Conservation (phyloP, 1,139 yeast genomes). For the Yamadazyma epiphylla region DNA sequence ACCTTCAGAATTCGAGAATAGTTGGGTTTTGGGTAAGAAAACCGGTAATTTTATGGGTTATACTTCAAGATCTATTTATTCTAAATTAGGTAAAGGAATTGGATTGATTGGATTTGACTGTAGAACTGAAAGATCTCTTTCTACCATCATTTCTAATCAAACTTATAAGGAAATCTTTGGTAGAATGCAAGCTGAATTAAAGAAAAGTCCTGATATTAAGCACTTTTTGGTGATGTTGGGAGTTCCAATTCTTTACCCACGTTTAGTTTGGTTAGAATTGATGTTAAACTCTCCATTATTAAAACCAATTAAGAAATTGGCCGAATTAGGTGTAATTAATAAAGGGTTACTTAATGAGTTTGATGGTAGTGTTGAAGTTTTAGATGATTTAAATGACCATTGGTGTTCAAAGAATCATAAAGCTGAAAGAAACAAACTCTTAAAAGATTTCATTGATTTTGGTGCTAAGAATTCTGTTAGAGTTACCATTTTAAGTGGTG, state of each 20-base stretch:
- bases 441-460: conserved; percentile 54
- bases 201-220: conserved; percentile 49
- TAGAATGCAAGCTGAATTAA: conserved; percentile 54
- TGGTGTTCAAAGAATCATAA: conserved; percentile 92
- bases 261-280: conserved; percentile 85
- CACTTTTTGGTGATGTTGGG: conserved; percentile 84
- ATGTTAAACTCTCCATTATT: conserved; percentile 60
- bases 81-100: conserved; percentile 70
- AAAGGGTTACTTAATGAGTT: conserved; percentile 81
- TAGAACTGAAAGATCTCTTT: conserved; percentile 78
- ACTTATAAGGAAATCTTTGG: conserved; percentile 62
- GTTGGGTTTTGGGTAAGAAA: conserved; percentile 48
- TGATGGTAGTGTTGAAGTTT: conserved; percentile 84
- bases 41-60: conserved; percentile 62
- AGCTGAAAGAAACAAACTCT: conserved; percentile 63
- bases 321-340: conserved; percentile 62
- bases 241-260: conserved; percentile 91
- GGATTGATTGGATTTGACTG: conserved; percentile 83
- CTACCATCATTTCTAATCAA: conserved; percentile 49
- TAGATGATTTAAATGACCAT: conserved; percentile 92
- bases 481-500: conserved; percentile 84
- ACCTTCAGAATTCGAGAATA: conserved; percentile 37
- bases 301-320: conserved; percentile 63
- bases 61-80: conserved; percentile 64
- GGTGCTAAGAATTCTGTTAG: conserved; percentile 65